phyloP scores from a whole-genome alignment of 169 alveolate genomes.

The Cryptosporidium muris region DNA sequence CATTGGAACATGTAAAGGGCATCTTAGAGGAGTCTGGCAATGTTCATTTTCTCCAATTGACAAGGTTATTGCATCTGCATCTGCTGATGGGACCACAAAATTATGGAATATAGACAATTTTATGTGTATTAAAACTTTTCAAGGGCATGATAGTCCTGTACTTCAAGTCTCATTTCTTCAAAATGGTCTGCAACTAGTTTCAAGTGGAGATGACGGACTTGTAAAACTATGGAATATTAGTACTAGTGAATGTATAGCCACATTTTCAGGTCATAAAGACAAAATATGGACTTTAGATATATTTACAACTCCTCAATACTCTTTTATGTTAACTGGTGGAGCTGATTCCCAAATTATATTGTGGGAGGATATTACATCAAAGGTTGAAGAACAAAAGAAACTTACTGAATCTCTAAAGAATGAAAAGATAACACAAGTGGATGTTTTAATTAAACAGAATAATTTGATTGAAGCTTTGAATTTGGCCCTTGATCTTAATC shows the following conservation, averaged over 20 bases:
- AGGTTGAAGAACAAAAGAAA: constrained; percentile 29
- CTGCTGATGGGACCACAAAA: constrained; percentile 86
- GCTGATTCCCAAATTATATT: constrained; percentile 63
- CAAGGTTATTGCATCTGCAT: constrained; percentile 81
- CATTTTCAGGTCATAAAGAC: constrained; percentile 84
- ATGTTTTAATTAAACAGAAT: constrained; percentile 27
- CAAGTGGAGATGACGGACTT: constrained; percentile 85
- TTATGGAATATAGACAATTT: constrained; percentile 87
- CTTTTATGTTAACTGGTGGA: constrained; percentile 59
- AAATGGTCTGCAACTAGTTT: constrained; percentile 82
- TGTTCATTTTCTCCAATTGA: constrained; percentile 83
- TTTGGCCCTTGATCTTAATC: constrained; percentile 27
- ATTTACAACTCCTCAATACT: constrained; percentile 8
- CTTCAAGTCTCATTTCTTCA: constrained; percentile 81
- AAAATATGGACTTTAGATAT: constrained; percentile 77
- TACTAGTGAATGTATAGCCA: constrained; percentile 83
- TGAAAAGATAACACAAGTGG: constrained; percentile 36
- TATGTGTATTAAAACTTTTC: constrained; percentile 80
- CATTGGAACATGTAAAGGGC: constrained; percentile 78
- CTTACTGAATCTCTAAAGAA: constrained; percentile 9
- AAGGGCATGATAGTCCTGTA: constrained; percentile 88
- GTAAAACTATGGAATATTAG: constrained; percentile 85
- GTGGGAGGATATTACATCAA: constrained; percentile 56
- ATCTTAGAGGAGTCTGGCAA: constrained; percentile 79
- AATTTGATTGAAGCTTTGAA: constrained; percentile 39